phyloP scores from a whole-genome alignment of 805 yeast genomes.

The Candida vartiovaarae region DNA sequence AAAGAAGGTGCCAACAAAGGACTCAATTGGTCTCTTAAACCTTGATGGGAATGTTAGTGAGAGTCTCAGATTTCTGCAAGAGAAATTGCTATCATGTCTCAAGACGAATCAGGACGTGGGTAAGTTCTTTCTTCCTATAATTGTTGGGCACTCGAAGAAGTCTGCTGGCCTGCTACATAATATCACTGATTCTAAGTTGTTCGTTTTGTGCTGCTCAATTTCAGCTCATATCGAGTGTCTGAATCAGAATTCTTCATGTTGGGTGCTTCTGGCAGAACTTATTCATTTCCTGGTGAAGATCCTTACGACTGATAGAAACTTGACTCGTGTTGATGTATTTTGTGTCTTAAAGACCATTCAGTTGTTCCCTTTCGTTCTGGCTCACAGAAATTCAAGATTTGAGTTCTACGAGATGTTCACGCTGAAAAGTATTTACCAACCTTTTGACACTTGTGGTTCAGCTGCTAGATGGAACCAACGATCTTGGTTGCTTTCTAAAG shows the following conservation, averaged over 20 bases:
- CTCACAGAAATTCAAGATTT: conserved; percentile 11
- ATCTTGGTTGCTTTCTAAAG: conserved; percentile 5
- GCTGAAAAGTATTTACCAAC: conserved; percentile 9
- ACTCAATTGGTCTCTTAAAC: conserved; percentile 7
- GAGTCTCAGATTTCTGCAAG: conserved; percentile 11
- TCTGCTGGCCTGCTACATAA: conserved; percentile 2
- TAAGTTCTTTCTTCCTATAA: conserved; percentile 2
- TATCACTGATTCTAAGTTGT: conserved; percentile 14
- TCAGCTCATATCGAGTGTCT: conserved; percentile 15
- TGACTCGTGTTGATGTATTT: conserved; percentile 11
- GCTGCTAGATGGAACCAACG: conserved; percentile 16
- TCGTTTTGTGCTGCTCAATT: conserved; percentile 13
- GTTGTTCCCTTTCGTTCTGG: conserved; percentile 11
- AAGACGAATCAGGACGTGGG: conserved; percentile 5
- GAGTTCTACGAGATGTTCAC: conserved; percentile 12
- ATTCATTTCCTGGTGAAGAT: conserved; percentile 5
- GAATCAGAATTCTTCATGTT: conserved; percentile 9
- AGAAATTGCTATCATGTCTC: conserved; percentile 8
- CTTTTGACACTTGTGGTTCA: conserved; percentile 4
- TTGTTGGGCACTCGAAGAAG: conserved; percentile 4
- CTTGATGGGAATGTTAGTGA: conserved; percentile 12
- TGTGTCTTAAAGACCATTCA: conserved; percentile 13
- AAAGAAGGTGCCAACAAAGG: conserved; percentile 3
- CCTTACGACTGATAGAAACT: conserved; percentile 9
- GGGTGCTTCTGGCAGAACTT: conserved; percentile 14